A percentile compares a stretch with the other conserved stretches of the same genome.
Conservation (phyloP, 164 flowering plant species). For the Magnolia changhungtana region DNA sequence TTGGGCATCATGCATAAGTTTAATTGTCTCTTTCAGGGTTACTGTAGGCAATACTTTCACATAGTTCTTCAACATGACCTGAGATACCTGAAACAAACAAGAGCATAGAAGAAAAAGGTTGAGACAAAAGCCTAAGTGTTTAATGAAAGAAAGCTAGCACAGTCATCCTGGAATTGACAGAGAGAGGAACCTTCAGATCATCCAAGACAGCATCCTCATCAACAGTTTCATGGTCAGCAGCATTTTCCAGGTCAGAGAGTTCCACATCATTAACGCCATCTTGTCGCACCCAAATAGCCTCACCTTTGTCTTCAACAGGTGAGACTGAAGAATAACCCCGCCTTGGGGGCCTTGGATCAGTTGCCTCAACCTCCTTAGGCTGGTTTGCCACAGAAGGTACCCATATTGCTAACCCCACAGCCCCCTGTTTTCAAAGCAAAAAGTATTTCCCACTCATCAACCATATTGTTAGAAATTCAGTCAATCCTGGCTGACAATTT, state of each 20-base stretch:
- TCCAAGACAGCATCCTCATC: constrained; percentile 64
- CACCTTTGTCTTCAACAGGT: constrained; percentile 49
- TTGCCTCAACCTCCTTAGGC: constrained; percentile 53
- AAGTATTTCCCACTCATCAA: neutral
- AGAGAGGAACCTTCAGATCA: constrained; percentile 56
- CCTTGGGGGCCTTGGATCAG: constrained; percentile 40
- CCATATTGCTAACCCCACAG: constrained; percentile 99
- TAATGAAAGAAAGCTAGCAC: neutral
- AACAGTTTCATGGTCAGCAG: constrained; percentile 28
- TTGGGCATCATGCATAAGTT: constrained; percentile 55
- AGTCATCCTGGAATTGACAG: neutral
- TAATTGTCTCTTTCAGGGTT: constrained; percentile 60
- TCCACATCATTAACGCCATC: constrained; percentile 46
- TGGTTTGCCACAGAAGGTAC: constrained; percentile 92
- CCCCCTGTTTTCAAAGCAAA: constrained; percentile 59
- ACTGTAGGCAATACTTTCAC: constrained; percentile 41
- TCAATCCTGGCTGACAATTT: neutral
- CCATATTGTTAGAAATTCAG: constrained; percentile 1
- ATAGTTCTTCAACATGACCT: constrained; percentile 73
- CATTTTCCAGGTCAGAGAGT: constrained; percentile 52
- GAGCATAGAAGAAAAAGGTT: neutral
- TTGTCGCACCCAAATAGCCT: constrained; percentile 35
- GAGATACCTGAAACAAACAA: constrained; percentile 60
- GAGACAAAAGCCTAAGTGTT: neutral
- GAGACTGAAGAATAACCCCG: constrained; percentile 67